phyloP scores from a whole-genome alignment of 352 stramenopile genomes.

The Phytophthora pini region DNA sequence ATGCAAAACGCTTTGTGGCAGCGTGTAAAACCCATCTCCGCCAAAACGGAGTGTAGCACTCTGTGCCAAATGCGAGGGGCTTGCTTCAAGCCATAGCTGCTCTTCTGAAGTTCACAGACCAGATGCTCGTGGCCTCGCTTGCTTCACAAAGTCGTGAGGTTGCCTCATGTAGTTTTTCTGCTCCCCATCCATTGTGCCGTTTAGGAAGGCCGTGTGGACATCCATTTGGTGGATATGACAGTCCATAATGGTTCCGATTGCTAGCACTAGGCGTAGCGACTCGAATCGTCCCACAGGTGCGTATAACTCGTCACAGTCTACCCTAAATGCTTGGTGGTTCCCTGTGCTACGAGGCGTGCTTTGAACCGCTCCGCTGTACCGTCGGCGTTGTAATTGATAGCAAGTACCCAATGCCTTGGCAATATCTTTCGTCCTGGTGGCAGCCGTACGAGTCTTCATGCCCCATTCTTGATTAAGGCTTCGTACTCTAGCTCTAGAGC shows the following conservation, averaged over 20 bases:
- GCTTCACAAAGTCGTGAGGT: slow-evolving; percentile 14
- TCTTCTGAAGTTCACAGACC: slow-evolving; percentile 27
- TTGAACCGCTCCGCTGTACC: slow-evolving; percentile 19
- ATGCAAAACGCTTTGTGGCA: slow-evolving; percentile 40
- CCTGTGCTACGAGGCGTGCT: slow-evolving; percentile 15
- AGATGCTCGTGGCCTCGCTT: slow-evolving; percentile 11
- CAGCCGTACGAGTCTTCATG: slow-evolving; percentile 1
- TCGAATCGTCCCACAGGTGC: slow-evolving; percentile 17
- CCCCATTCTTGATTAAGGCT: slow-evolving; percentile 12
- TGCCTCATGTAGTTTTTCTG: slow-evolving; percentile 25
- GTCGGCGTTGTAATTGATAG: slow-evolving; percentile 13
- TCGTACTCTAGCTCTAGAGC: slow-evolving; percentile 16
- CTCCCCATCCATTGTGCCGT: slow-evolving; percentile 21
- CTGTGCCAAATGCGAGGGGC: slow-evolving; percentile 27
- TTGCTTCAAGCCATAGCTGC: slow-evolving; percentile 17
- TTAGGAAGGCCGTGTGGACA: slow-evolving; percentile 7
- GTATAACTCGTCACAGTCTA: slow-evolving; percentile 17
- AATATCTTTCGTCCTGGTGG: slow-evolving; percentile 9
- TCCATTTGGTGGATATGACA: slow-evolving; percentile 17
- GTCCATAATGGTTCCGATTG: slow-evolving; percentile 18
- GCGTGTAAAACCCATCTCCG: slow-evolving; percentile 22
- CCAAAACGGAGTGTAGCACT: slow-evolving; percentile 25
- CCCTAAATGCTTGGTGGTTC: slow-evolving; percentile 23
- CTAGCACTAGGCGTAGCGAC: slow-evolving; percentile 12
- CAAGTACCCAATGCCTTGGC: slow-evolving; percentile 17